Percentiles rank a stretch among this genome's conserved stretches.
Conservation (phyloP, 768 basidiomycete species). For the Candolleomyces efflorescens region DNA sequence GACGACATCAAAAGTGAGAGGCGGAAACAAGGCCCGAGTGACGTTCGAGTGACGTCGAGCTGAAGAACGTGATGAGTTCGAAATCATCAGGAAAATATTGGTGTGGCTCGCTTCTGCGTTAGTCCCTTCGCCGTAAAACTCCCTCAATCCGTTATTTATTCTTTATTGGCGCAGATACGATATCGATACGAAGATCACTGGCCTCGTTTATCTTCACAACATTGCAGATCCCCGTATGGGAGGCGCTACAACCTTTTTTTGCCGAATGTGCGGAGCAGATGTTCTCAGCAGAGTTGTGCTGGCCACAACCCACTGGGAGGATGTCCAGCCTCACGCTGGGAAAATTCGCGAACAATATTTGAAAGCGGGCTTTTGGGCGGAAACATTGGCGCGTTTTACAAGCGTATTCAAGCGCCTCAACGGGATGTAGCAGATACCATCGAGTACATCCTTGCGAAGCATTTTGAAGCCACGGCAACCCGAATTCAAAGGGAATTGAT, state of each 20-base stretch:
- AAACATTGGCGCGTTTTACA: slow-evolving; percentile 34
- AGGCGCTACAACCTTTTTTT: slow-evolving; percentile 41
- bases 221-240: slow-evolving; percentile 39
- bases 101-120: slow-evolving; percentile 4
- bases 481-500: slow-evolving; percentile 8
- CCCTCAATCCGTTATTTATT: background rate
- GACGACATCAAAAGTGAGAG: too few species aligned
- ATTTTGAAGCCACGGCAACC: background rate
- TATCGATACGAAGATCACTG: slow-evolving; percentile 13
- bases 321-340: slow-evolving; percentile 25
- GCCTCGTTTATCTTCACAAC: slow-evolving; percentile 43
- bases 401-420: slow-evolving; percentile 31
- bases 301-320: slow-evolving; percentile 48
- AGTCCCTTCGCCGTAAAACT: background rate
- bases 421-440: slow-evolving; percentile 23
- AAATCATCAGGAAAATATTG: slow-evolving; percentile 1
- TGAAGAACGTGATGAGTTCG: background rate
- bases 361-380: slow-evolving; percentile 35
- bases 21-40: too few species aligned
- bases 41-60: too few species aligned
- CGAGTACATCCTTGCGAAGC: slow-evolving; percentile 4
- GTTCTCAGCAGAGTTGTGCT: slow-evolving; percentile 42
- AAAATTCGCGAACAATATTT: slow-evolving; percentile 36
- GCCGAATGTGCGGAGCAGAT: slow-evolving; percentile 40
- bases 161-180: slow-evolving; percentile 5